Evolutionary conservation across 140 eudicot species (phyloP).

Genomic region (Stevia rebaudiana): DNA sequence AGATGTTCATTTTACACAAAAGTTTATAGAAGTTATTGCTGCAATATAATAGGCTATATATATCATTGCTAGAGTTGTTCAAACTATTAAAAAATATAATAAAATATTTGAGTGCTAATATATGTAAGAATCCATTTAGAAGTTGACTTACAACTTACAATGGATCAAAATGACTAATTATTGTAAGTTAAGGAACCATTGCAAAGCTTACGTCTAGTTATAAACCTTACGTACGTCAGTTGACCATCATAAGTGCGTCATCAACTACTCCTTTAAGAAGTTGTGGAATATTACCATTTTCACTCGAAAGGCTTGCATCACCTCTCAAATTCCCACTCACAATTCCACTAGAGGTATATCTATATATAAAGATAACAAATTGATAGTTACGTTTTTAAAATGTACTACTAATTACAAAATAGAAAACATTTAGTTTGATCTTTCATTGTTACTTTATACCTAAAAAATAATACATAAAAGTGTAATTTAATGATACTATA

Average conservation of each 20-base stretch:
- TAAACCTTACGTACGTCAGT: neutral
- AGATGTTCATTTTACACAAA: no score
- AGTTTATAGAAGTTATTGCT: neutral
- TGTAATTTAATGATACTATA: neutral
- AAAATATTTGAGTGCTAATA: neutral
- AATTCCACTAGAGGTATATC: no score
- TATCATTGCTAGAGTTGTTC: neutral
- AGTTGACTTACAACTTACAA: no score
- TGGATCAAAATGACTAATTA: neutral
- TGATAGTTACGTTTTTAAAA: neutral
- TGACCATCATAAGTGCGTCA: slow-evolving; percentile 15
- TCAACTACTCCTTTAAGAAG: neutral
- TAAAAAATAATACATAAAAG: neutral
- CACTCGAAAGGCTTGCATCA: slow-evolving; percentile 22
- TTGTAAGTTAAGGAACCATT: neutral
- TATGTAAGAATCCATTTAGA: neutral
- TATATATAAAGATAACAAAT: neutral
- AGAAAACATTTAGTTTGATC: neutral
- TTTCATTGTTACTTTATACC: neutral
- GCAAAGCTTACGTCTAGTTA: neutral
- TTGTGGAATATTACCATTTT: slow-evolving; percentile 14
- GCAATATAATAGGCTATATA: neutral
- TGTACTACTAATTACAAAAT: no score
- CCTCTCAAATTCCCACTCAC: slow-evolving; percentile 29
- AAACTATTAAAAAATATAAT: neutral